Evolutionary conservation across 805 yeast genomes (phyloP).

Genomic region (Spathaspora sp.): DNA sequence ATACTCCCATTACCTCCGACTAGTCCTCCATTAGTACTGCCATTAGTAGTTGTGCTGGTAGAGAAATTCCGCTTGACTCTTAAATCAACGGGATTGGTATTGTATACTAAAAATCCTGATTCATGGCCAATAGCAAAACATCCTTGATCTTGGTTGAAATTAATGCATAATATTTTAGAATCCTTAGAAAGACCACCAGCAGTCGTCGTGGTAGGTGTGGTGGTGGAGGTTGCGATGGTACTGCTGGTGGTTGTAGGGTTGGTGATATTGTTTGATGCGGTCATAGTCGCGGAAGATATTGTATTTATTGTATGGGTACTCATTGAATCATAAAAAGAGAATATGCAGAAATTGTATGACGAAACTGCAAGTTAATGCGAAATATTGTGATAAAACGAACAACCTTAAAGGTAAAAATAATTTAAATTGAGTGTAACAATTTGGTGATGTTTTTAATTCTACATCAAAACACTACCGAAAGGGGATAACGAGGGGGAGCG

Average conservation of each 20-base stretch:
- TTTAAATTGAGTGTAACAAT: too few relatives aligned
- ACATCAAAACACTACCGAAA: too few relatives aligned
- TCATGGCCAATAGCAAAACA: conserved; percentile 86
- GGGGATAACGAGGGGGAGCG: too few relatives aligned
- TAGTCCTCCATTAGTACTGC: conserved; percentile 30
- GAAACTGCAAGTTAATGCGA: background rate
- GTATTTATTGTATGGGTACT: background rate
- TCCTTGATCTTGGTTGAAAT: conserved; percentile 86
- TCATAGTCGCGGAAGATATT: background rate
- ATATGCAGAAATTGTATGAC: too few relatives aligned
- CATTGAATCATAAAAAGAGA: background rate
- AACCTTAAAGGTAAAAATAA: background rate
- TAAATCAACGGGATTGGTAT: conserved; percentile 80
- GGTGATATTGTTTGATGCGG: background rate
- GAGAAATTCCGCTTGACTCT: conserved; percentile 58
- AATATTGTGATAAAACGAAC: background rate
- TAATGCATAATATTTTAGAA: conserved; percentile 42
- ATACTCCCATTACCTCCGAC: conserved; percentile 36
- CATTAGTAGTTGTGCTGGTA: background rate
- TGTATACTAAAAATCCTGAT: conserved; percentile 78
- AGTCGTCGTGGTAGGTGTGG: too few relatives aligned
- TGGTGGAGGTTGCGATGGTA: background rate
- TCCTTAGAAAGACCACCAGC: conserved; percentile 9
- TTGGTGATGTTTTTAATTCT: too few relatives aligned
- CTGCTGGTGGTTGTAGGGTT: background rate